These are phyloP conservation scores for Lactarius sp. DNA, from an alignment of 768 basidiomycete genomes.

Conservation along the genomic window DNA sequence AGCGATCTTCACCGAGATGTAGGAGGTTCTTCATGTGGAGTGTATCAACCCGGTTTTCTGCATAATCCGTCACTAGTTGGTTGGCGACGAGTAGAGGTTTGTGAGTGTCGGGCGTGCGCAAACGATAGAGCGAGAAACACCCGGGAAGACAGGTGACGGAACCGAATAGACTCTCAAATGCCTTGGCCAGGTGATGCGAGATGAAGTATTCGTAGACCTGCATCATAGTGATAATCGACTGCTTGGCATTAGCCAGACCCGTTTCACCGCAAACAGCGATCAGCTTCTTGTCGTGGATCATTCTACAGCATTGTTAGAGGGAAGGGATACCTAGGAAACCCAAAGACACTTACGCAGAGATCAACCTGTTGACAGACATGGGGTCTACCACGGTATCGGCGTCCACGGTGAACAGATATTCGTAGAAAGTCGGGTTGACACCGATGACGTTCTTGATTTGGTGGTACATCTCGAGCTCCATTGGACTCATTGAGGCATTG, in stretches of 20 bases:
- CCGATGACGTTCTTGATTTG: slow-evolving; percentile 99
- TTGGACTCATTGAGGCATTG: slow-evolving; percentile 91
- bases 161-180: slow-evolving; percentile 94
- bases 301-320: slow-evolving; percentile 42
- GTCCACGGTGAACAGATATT: slow-evolving; percentile 90
- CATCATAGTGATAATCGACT: slow-evolving; percentile 96
- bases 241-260: slow-evolving; percentile 84
- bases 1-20: slow-evolving; percentile 98
- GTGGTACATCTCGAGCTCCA: slow-evolving; percentile 98
- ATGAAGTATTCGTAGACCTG: slow-evolving; percentile 99
- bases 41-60: slow-evolving; percentile 94
- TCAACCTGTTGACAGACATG: slow-evolving; percentile 79
- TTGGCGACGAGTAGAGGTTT: slow-evolving; percentile 93
- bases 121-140: slow-evolving; percentile 96
- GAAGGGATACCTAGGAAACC: background rate
- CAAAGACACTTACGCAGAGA: slow-evolving; percentile 72
- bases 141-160: slow-evolving; percentile 98
- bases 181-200: slow-evolving; percentile 97
- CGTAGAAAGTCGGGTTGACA: slow-evolving; percentile 98
- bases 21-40: slow-evolving; percentile 98
- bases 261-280: slow-evolving; percentile 97
- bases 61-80: slow-evolving; percentile 86
- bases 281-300: slow-evolving; percentile 95
- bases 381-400: slow-evolving; percentile 94
- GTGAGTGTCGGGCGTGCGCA: slow-evolving; percentile 91